A percentile compares a stretch with the other conserved stretches of the same genome.
These are phyloP conservation scores for Neurospora sp. DNA, from an alignment of 495 filamentous ascomycete species.

Conservation along the genomic window DNA sequence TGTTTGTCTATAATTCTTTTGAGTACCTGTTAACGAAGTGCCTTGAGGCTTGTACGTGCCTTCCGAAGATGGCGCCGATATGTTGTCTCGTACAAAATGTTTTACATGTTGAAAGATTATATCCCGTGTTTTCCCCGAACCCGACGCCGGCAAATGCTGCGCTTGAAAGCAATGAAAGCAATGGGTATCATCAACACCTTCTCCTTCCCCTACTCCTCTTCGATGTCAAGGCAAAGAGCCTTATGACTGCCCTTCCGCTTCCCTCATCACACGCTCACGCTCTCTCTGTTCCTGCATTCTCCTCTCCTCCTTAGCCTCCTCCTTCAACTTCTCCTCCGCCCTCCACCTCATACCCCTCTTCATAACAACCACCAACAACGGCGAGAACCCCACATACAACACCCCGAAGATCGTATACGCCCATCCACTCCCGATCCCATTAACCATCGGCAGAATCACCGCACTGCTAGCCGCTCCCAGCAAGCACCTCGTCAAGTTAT, in stretches of 20 bases:
- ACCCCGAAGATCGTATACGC: conserved; percentile 56
- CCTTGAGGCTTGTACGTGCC: no score
- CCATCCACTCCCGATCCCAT: conserved; percentile 57
- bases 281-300: not conserved
- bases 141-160: not conserved
- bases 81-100: not conserved
- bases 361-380: conserved; percentile 39
- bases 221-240: not conserved
- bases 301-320: not conserved
- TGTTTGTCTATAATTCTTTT: not conserved
- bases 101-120: not conserved
- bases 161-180: not conserved
- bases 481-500: conserved; percentile 58
- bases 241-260: not conserved
- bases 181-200: not conserved
- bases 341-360: conserved; percentile 31
- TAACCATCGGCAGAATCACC: conserved; percentile 54
- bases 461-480: conserved; percentile 59
- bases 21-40: no score
- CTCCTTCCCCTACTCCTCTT: not conserved
- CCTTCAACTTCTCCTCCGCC: conserved; percentile 5
- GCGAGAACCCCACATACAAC: conserved; percentile 42
- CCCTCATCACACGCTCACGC: not conserved
- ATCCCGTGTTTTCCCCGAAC: not conserved
- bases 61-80: no score